phyloP scores from a whole-genome alignment of 2,329 filamentous ascomycete species.

The Aspergillus phoenicis region DNA sequence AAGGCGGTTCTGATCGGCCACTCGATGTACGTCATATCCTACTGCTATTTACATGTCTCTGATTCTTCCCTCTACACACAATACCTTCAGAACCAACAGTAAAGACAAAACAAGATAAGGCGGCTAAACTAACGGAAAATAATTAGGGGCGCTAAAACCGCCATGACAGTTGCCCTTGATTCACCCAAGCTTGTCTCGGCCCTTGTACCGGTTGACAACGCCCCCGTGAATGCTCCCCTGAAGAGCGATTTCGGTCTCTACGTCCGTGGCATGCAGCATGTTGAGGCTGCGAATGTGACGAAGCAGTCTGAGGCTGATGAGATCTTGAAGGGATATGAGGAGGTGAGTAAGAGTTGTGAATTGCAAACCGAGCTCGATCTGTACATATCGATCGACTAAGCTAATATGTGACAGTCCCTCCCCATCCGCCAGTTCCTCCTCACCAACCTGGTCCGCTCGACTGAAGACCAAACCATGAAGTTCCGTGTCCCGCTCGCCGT shows the following conservation, averaged over 20 bases:
- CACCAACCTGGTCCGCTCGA: constrained; percentile 71
- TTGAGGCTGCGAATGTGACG: constrained; percentile 69
- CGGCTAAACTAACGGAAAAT: background rate
- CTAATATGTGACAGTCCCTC: constrained; percentile 54
- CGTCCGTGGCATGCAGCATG: constrained; percentile 78
- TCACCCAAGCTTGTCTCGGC: constrained; percentile 68
- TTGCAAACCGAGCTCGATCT: no score
- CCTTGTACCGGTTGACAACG: constrained; percentile 87
- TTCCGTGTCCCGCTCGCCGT: constrained; percentile 79
- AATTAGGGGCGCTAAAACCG: constrained; percentile 80
- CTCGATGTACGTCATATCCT: constrained; percentile 68
- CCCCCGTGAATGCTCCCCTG: constrained; percentile 78
- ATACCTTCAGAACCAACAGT: background rate
- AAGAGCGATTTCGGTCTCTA: constrained; percentile 76
- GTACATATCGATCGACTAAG: no score
- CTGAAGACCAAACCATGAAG: constrained; percentile 59
- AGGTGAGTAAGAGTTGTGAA: constrained; percentile 46
- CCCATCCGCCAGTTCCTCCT: constrained; percentile 88
- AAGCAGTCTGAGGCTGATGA: constrained; percentile 77
- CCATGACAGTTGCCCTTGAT: constrained; percentile 80
- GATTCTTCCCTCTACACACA: no score
- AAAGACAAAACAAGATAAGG: background rate
- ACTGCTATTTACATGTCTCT: background rate
- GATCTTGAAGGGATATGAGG: constrained; percentile 74
- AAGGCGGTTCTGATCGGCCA: constrained; percentile 83